These are phyloP conservation scores for Candida berthetii DNA, from an alignment of 805 yeast genomes.

Conservation along the genomic window DNA sequence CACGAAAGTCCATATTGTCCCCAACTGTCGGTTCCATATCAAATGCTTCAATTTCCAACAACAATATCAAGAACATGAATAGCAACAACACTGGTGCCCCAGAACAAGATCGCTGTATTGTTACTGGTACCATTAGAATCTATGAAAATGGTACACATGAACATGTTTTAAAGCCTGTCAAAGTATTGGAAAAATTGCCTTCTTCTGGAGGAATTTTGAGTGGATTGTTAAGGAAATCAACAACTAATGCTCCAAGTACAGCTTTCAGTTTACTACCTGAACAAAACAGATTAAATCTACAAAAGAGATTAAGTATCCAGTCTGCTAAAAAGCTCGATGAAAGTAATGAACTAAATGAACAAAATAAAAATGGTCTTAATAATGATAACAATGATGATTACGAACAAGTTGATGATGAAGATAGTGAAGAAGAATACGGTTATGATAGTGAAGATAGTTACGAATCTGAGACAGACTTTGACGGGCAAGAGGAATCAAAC, in stretches of 20 bases:
- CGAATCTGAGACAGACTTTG: constrained; percentile 3
- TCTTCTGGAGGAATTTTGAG: constrained; percentile 12
- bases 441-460: constrained; percentile 4
- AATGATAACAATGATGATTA: constrained; percentile 12
- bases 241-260: constrained; percentile 6
- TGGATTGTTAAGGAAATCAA: constrained; percentile 15
- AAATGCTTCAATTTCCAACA: too few species aligned
- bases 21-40: too few species aligned
- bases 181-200: constrained; percentile 16
- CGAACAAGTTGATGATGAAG: constrained; percentile 4
- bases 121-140: constrained; percentile 11
- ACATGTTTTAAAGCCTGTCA: constrained; percentile 14
- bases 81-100: not conserved
- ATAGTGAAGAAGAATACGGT: constrained; percentile 2
- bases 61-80: too few species aligned
- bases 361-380: constrained; percentile 2
- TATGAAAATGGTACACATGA: constrained; percentile 19
- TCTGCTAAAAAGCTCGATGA: constrained; percentile 7
- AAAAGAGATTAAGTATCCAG: constrained; percentile 20
- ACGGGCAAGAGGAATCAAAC: too few species aligned
- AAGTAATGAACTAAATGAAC: not conserved
- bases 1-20: not conserved
- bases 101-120: not conserved
- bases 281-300: constrained; percentile 21
- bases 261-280: constrained; percentile 23